Evolutionary conservation across 2,329 filamentous ascomycete species (phyloP), one percentile per base, ranked within the genome.

Genomic region (Aspergillus flavus): DNA sequence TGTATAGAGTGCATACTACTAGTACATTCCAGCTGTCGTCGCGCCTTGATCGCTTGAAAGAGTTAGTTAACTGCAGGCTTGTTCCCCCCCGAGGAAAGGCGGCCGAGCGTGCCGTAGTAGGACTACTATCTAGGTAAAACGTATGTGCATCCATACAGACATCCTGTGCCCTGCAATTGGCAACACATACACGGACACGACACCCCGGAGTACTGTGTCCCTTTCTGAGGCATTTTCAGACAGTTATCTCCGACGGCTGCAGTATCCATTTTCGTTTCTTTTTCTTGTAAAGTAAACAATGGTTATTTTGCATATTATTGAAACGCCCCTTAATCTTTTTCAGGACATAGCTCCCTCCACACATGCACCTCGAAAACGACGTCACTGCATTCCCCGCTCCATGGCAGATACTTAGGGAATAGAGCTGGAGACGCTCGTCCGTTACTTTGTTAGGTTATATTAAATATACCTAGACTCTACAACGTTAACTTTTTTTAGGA

Each of bases 21-120:
- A 28, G 5, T 28, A 54, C 50, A 54, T 54, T 34, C 50, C 32
- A 36, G 52, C 52, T 36, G 14, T 16, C 34, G 14, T 36, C 5
- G 34, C 34, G 34, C 9, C 50, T 21, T 53, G 50, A 19, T 53
- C 30, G 50, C 26, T 41, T 19, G 10, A 53, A n/a, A 32, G 30
- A 53, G 32, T 59, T 52, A 59, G 23, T 52, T 59, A 59, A 46
- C 46, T 53, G 57, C 57, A 59, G 58, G 9, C 57, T 45, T 39
- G 32, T 34, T 32, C 11, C 19, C 16, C 14, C 39, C 11, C 32
- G 19, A 59, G 48, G 58, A 54, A 59, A 59, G 21, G 36, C 52
- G 41, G 57, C 57, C 57, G 57, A 59, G 45, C 21, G 56, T 41
- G 54, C 54, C n/a, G 54, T 41, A n/a, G 39, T 41, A 41, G 16